Percentiles rank a stretch among this genome's conserved stretches.
phyloP scores from a whole-genome alignment of 352 stramenopile genomes.

The Lagenidium giganteum region DNA sequence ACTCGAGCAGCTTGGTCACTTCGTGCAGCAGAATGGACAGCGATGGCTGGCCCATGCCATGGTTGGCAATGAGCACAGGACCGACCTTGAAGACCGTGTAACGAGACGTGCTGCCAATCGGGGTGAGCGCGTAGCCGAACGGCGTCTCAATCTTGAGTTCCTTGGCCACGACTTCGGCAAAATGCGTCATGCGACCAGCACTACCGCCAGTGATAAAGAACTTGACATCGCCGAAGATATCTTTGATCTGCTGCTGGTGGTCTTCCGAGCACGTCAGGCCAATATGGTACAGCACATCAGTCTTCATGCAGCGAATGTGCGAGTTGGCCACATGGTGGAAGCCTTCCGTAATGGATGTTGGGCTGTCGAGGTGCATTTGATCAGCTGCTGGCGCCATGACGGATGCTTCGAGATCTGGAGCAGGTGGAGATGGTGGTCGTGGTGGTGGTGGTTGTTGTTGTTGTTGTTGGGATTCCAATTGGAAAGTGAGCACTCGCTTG shows the following conservation, averaged over 20 bases:
- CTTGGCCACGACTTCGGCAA: slow-evolving; percentile 52
- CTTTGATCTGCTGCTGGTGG: slow-evolving; percentile 33
- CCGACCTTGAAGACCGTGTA: slow-evolving; percentile 83
- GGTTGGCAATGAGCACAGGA: slow-evolving; percentile 71
- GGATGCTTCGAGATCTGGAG: too few relatives aligned
- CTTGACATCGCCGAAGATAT: slow-evolving; percentile 67
- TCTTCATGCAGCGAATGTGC: slow-evolving; percentile 48
- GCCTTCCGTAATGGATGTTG: too few relatives aligned
- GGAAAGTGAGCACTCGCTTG: too few relatives aligned
- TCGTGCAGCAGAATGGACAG: slow-evolving; percentile 79
- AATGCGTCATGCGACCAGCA: slow-evolving; percentile 70
- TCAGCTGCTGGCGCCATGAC: too few relatives aligned
- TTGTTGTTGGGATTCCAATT: too few relatives aligned
- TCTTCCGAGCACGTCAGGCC: slow-evolving; percentile 52
- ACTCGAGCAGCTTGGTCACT: slow-evolving; percentile 79
- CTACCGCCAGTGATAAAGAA: slow-evolving; percentile 78
- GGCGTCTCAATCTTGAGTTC: slow-evolving; percentile 47
- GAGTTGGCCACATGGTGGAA: slow-evolving; percentile 51
- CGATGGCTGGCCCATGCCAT: slow-evolving; percentile 78
- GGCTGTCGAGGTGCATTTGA: too few relatives aligned
- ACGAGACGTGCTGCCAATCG: slow-evolving; percentile 63
- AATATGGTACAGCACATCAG: slow-evolving; percentile 76
- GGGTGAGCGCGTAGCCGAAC: slow-evolving; percentile 54
- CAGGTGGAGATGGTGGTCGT: too few relatives aligned
- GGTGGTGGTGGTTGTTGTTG: too few relatives aligned